Base-by-base conservation (phyloP, 1,284 basidiomycete species). In the Trametes sp. region DNA sequence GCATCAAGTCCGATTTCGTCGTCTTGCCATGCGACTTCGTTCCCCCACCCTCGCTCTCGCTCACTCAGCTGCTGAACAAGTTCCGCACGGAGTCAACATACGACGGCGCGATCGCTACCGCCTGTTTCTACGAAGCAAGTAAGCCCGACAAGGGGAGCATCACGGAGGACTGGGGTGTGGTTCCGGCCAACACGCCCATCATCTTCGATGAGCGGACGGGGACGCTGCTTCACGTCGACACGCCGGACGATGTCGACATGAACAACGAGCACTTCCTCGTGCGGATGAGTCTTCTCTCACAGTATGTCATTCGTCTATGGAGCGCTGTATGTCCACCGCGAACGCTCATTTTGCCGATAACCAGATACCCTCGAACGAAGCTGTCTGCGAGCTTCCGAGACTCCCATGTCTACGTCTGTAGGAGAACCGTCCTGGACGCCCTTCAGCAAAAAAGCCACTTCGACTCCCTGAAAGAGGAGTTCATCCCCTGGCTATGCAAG, bases 1-100 rank as follows among this genome's bases (percentile, higher is more conserved):
- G 88, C 52, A 92, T 94, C 62, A 80, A 83, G 60, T 84, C 88
- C 70, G 96, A 98, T 76, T 95, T 98, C 75, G 85, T 98, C 44
- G 76, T 98, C n/a, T 83, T 97, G 1, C 92, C 96, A 1, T 97
- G 95, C 75, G 96, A 98, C 76, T 91, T 98, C 58, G 84, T 95
- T 21, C 89, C 95, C 11, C 90, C 94, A 0, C 81, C 88, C 0
- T 78, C 85, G 0, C 82, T 97, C 28, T 82, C 91, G 7, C 83
- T 98, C 23, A 84, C 84, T 31, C 80, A 78, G 0, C 77, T 98
- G 0, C 80, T 98, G 36, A 90, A 98, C 77, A 90, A 88, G 71
- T 96, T 96, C 76, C 86, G 96, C 35, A 82, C 86, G 2, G 86
- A 93, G 74, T 75, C 84, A 0, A 78, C 84, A 13, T 84, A 86